Base-by-base conservation (phyloP, 495 filamentous ascomycete genomes). In the Filosporella fistucella region DNA sequence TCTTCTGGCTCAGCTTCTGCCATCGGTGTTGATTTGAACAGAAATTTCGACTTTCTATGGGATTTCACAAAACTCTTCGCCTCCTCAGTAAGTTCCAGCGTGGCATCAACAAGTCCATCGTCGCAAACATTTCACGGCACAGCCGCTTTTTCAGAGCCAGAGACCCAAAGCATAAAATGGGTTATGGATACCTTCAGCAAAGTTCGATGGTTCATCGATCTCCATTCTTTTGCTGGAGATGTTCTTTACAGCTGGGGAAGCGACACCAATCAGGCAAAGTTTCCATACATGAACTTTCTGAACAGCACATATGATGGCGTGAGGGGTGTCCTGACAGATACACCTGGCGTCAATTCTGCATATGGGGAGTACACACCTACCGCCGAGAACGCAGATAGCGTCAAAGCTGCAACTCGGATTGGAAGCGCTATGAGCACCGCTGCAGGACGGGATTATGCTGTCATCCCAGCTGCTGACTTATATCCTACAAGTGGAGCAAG, bases 221-320 rank as follows among this genome's bases (percentile, higher is more conserved):
- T 71, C 12, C 69, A 72, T 56, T 69, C 68, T 4, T 60, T 57
- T 33, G 61, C 63, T 23, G 65, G 65, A 16, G 50, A 52, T 20
- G 53, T 72, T 13, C 54, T 72, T 0, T 69, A 70, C 53, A 50
- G 39, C 49, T 72, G 68, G 68, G 67, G 68, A 13, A 53, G 62
- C 51, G 69, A 71, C 41, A 51, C 57, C 5, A 60, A 63, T 51
- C 67, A 70, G 55, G 41, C 50, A 22, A 52, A 32, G 12, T 46
- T 57, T 28, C 43, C 59, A 13, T 45, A 47, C 34, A 56, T 57
- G 62, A 72, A 66, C 35, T 66, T 69, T 36, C 26, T 60, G 16
- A 70, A 68, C 49, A 14, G 59, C 6, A 52, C 60, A 1, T 71
- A 62, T 42, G 60, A 67, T 29, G 56, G 59, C 43, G 60, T 63